Conservation (phyloP, 2,329 filamentous ascomycete genomes). For the Aspergillus sp. region DNA sequence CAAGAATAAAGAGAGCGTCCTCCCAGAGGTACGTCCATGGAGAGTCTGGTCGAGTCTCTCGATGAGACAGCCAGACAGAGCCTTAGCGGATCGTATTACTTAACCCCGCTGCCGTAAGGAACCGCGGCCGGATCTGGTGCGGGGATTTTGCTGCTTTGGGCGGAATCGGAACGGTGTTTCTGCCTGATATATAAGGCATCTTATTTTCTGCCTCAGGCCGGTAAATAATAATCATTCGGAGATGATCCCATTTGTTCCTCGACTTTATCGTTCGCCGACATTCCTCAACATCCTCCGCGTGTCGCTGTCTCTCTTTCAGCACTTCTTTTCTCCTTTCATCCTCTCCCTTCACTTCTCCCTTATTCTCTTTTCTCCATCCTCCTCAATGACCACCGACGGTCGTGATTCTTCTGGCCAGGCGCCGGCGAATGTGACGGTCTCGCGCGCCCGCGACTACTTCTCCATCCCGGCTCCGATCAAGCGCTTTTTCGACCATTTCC, state of each 20-base stretch:
- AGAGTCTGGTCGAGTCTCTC: too few relatives aligned
- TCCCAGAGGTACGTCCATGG: too few relatives aligned
- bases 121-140: too few relatives aligned
- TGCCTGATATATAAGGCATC: not conserved
- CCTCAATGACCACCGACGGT: slow-evolving; percentile 27
- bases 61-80: too few relatives aligned
- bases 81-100: too few relatives aligned
- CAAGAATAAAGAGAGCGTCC: too few relatives aligned
- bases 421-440: slow-evolving; percentile 20
- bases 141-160: too few relatives aligned
- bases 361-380: not conserved
- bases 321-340: not conserved
- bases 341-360: slow-evolving; percentile 7
- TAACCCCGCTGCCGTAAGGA: too few relatives aligned
- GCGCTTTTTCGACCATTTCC: slow-evolving; percentile 79
- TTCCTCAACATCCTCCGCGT: not conserved
- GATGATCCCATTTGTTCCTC: not conserved
- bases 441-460: slow-evolving; percentile 33
- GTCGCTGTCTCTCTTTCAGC: not conserved
- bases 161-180: too few relatives aligned
- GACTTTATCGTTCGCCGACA: not conserved
- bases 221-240: too few relatives aligned
- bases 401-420: slow-evolving; percentile 22
- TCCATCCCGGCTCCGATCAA: slow-evolving; percentile 69
- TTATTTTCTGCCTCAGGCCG: slow-evolving; percentile 10